Evolutionary conservation across 148 eudicot genomes (phyloP).

Genomic region (Rhododendron kiyosumense): DNA sequence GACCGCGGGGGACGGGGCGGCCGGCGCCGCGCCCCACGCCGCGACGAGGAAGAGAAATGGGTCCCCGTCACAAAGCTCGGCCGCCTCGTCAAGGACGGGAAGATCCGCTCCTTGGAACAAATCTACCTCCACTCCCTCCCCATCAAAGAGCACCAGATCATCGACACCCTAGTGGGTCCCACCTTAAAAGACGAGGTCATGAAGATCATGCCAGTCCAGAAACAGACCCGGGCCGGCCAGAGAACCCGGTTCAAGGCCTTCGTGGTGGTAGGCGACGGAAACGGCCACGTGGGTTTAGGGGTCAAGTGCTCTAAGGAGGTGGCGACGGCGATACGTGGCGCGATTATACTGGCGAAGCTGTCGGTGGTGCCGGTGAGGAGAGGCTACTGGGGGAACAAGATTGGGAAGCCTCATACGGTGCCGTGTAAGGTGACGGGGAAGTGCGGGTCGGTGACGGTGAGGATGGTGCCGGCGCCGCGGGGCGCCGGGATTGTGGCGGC

Average conservation of each 20-base stretch:
- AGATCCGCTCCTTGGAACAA: slow-evolving; percentile 47
- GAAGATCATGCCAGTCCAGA: slow-evolving; percentile 87
- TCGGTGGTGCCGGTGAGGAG: slow-evolving; percentile 69
- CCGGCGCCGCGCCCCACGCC: slow-evolving; percentile 51
- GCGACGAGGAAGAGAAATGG: slow-evolving; percentile 64
- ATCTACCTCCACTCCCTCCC: slow-evolving; percentile 74
- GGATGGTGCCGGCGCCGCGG: slow-evolving; percentile 77
- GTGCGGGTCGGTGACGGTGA: slow-evolving; percentile 66
- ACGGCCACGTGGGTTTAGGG: slow-evolving; percentile 74
- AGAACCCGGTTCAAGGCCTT: slow-evolving; percentile 81
- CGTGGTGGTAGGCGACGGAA: slow-evolving; percentile 64
- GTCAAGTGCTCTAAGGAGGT: slow-evolving; percentile 77
- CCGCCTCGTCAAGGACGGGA: slow-evolving; percentile 50
- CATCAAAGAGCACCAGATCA: slow-evolving; percentile 33
- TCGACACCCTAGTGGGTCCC: slow-evolving; percentile 44
- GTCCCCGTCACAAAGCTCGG: slow-evolving; percentile 77
- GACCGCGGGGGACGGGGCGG: slow-evolving; percentile 60
- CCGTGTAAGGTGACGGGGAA: slow-evolving; percentile 81
- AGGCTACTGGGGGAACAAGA: slow-evolving; percentile 82
- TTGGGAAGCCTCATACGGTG: slow-evolving; percentile 65
- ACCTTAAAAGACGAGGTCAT: slow-evolving; percentile 68
- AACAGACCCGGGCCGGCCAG: slow-evolving; percentile 78
- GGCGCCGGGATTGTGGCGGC: slow-evolving; percentile 83
- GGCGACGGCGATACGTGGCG: slow-evolving; percentile 70
- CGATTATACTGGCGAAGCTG: slow-evolving; percentile 63